Base-by-base conservation (phyloP, 1,284 basidiomycete genomes). In the Austroboletus rostrupii region DNA sequence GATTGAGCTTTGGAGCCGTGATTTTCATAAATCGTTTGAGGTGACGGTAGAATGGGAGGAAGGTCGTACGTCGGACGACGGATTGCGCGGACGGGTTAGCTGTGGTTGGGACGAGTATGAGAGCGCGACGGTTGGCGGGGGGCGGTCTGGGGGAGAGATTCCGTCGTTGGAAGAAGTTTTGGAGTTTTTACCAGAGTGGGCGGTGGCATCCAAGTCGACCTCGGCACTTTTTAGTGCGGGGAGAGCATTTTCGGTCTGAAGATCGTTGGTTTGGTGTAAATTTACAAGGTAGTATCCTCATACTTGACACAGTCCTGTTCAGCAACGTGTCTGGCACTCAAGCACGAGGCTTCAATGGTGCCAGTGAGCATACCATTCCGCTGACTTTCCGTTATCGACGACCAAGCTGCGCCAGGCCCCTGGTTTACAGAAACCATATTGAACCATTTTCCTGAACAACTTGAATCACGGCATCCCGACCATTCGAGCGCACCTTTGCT, bases 41-140 rank as follows among this genome's bases (percentile, higher is more conserved):
- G 78, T 86, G 20, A 75, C 81, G 55, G 66, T 81, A 31, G 69
- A 71, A 37, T 76, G 76, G 75, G 39, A 49, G 36, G 50, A 48
- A 7, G 54, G 43, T 4, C 49, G 50, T 1, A 19, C 13, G 11
- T 26, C 5, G 10, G 43, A 20, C 53, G 59, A 79, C 37, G 66
- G 59, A 2, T 23, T 64, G 1, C 40, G 47, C 28, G 87, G 85
- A 14, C 69, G 75, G 2, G 73, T 84, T 33, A 80, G 79, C 28
- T 90, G 87, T 55, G 77, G 78, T 57, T 89, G 85, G 83, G 78
- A 76, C 8, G 87, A 90, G 61, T 81, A 83, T 61, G 78, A 79
- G 63, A 77, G 78, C 60, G 81, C 69, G 45, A 75, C 73, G 52
- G 68, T 78, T 10, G 81, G 79, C 16, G 64, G 68, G 45, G 67